These are phyloP conservation scores for Bassia scoparia DNA, from an alignment of 148 eudicot species.

Conservation along the genomic window DNA sequence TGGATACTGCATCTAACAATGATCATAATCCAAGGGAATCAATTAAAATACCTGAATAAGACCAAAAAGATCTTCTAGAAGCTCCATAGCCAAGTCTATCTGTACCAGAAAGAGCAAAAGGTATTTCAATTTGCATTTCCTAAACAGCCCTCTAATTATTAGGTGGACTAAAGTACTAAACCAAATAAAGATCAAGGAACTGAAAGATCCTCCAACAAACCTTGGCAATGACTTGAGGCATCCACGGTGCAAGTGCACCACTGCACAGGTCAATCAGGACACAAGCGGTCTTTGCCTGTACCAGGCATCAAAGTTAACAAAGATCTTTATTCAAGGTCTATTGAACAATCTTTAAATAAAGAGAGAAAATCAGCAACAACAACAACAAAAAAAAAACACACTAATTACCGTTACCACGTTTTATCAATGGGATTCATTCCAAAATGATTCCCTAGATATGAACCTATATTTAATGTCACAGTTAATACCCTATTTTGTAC, in stretches of 20 bases:
- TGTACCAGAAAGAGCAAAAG: constrained; percentile 26
- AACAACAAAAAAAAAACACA: background rate
- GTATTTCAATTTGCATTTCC: background rate
- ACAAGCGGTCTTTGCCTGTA: constrained; percentile 74
- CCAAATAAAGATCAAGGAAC: constrained; percentile 2
- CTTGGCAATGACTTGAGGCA: constrained; percentile 70
- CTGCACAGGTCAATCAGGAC: constrained; percentile 75
- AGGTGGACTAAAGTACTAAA: background rate
- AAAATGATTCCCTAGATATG: background rate
- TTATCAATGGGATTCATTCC: background rate
- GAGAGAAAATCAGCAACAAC: too few relatives aligned
- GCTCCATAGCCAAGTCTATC: constrained; percentile 80
- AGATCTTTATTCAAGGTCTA: constrained; percentile 10
- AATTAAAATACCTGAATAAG: constrained; percentile 54
- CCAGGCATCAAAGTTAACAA: constrained; percentile 21
- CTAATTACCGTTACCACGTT: background rate
- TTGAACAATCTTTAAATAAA: background rate
- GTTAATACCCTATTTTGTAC: background rate
- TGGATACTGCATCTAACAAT: constrained; percentile 5
- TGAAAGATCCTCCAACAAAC: constrained; percentile 35
- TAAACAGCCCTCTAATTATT: constrained; percentile 6
- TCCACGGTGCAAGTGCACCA: constrained; percentile 69
- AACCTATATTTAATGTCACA: background rate
- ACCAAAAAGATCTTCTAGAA: constrained; percentile 76
- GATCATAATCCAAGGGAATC: background rate